Conservation (phyloP, 345 rosid species). For the Moricandia moricandioides region DNA sequence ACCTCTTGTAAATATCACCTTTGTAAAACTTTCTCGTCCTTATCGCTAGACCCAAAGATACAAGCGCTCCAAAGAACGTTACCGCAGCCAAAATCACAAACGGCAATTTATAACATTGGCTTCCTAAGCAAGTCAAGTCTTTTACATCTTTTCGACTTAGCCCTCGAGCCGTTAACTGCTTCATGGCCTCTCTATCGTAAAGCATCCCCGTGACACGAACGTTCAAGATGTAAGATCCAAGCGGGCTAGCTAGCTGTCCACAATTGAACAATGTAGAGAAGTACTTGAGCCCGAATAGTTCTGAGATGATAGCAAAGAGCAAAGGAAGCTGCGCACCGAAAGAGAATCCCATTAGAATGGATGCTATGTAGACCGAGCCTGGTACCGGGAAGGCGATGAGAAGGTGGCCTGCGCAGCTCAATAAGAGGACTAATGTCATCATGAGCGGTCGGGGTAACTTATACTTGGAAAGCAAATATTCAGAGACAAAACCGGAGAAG, state of each 20-base stretch:
- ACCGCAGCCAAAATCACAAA: constrained; percentile 56
- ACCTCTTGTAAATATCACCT: constrained; percentile 81
- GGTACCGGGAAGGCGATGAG: constrained; percentile 69
- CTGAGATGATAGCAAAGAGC: constrained; percentile 75
- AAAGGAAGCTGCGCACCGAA: constrained; percentile 78
- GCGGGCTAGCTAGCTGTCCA: constrained; percentile 80
- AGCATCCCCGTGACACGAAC: constrained; percentile 70
- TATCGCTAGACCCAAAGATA: constrained; percentile 56
- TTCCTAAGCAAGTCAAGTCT: constrained; percentile 73
- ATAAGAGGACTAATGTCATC: constrained; percentile 64
- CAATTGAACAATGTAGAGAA: constrained; percentile 87
- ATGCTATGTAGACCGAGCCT: constrained; percentile 69
- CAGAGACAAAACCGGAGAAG: constrained; percentile 79
- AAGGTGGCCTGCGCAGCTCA: constrained; percentile 60
- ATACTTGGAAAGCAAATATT: constrained; percentile 51
- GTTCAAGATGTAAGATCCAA: constrained; percentile 74
- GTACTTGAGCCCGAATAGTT: constrained; percentile 85
- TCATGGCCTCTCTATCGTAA: constrained; percentile 65
- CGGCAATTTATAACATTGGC: constrained; percentile 53
- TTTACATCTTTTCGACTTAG: constrained; percentile 50
- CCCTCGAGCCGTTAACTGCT: constrained; percentile 51
- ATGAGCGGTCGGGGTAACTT: constrained; percentile 69
- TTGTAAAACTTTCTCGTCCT: constrained; percentile 73
- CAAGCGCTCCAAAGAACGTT: constrained; percentile 59
- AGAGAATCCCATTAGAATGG: constrained; percentile 71